A percentile compares a stretch with the other conserved stretches of the same genome.
phyloP scores from a whole-genome alignment of 306 rosid species.

The Trifolium fragiferum region DNA sequence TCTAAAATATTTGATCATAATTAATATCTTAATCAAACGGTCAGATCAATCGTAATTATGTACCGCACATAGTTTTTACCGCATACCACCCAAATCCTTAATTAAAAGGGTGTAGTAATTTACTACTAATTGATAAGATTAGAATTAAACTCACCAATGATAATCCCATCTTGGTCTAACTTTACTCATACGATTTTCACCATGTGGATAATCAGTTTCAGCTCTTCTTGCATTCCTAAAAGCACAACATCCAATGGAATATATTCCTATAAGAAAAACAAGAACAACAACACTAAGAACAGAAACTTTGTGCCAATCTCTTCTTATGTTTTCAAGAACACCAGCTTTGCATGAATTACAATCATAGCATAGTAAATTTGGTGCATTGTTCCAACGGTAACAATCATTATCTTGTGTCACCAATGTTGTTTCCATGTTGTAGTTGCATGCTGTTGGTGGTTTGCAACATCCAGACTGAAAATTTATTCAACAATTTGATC shows the following conservation, averaged over 20 bases:
- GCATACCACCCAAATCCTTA: too few species aligned
- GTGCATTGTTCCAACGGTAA: slow-evolving; percentile 72
- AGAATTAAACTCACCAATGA: slow-evolving; percentile 55
- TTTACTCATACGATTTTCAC: slow-evolving; percentile 74
- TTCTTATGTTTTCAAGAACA: slow-evolving; percentile 70
- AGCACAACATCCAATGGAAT: slow-evolving; percentile 87
- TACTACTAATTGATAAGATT: background rate
- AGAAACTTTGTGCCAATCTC: slow-evolving; percentile 83
- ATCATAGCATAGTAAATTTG: slow-evolving; percentile 68
- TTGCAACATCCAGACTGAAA: slow-evolving; percentile 90
- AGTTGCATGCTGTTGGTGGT: slow-evolving; percentile 75
- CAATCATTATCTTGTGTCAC: slow-evolving; percentile 68
- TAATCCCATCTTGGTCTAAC: slow-evolving; percentile 90
- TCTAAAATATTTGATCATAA: too few species aligned
- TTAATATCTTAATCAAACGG: too few species aligned
- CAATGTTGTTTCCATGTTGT: slow-evolving; percentile 43
- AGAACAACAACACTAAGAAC: slow-evolving; percentile 70
- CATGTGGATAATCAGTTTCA: slow-evolving; percentile 63
- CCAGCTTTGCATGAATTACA: slow-evolving; percentile 93
- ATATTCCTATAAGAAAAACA: slow-evolving; percentile 66
- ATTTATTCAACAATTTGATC: background rate
- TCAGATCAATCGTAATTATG: too few species aligned
- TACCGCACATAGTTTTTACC: too few species aligned
- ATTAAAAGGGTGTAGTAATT: background rate
- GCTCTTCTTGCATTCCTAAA: slow-evolving; percentile 73